Conservation (phyloP, 1,284 basidiomycete species). For the Cerrena zonata region DNA sequence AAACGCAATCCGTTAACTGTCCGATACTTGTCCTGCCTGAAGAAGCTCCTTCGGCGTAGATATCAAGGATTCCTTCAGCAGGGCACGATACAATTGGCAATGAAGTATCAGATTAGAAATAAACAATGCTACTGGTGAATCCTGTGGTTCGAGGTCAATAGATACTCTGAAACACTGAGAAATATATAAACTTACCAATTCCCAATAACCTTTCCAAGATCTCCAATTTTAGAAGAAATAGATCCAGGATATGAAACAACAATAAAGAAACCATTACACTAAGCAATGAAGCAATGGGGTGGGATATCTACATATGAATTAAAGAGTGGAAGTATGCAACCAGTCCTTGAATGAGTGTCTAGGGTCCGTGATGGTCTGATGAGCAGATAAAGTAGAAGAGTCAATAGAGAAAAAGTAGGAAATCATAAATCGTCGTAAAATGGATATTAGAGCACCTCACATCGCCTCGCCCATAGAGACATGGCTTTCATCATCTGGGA, state of each 20-base stretch:
- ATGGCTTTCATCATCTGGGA: not conserved
- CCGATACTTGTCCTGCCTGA: too few relatives aligned
- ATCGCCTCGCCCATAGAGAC: constrained; percentile 2
- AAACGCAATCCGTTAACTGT: too few relatives aligned
- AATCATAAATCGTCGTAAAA: not conserved
- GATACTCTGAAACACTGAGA: not conserved
- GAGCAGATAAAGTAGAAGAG: not conserved
- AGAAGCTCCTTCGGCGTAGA: too few relatives aligned
- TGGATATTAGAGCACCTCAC: not conserved
- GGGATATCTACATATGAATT: not conserved
- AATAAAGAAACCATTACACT: not conserved
- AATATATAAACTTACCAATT: not conserved
- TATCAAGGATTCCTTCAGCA: too few relatives aligned
- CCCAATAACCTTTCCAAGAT: too few relatives aligned
- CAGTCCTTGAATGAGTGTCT: not conserved
- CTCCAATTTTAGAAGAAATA: too few relatives aligned
- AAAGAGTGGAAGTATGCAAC: not conserved
- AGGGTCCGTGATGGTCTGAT: not conserved
- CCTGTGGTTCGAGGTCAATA: not conserved
- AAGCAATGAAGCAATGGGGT: not conserved
- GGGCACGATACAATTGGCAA: too few relatives aligned
- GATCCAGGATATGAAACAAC: not conserved
- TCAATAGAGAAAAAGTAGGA: not conserved
- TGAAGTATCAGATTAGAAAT: too few relatives aligned
- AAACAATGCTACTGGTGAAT: too few relatives aligned